Evolutionary conservation across 169 alveolate species (phyloP), one percentile per base, ranked within the genome.

Genomic region (Plasmodium gonderi): DNA sequence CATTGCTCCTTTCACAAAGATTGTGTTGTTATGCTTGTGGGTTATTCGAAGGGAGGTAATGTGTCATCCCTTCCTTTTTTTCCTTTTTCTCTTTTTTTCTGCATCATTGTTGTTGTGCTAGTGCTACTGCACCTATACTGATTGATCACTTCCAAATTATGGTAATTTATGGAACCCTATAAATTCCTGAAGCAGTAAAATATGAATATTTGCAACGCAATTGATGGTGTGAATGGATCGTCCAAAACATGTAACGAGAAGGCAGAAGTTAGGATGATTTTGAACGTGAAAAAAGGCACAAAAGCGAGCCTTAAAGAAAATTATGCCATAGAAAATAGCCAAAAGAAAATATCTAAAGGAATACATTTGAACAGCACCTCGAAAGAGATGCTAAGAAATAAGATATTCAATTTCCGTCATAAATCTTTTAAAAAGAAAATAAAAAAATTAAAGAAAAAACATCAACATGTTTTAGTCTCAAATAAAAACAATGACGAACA

Each of bases 381-480:
- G 20, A 80, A 65, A 65, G 64, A 60, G 7, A 80, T 23, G 47
- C 3, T 45, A 80, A 80, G 29, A 14, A 42, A 40, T 67, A 80
- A 38, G 45, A 65, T 17, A 20, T 44, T 64, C 36, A 49, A 79
- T 79, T 80, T 29, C 33, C 4, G 72, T 65, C 45, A 23, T 78
- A 78, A 44, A 47, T 12, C 40, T 14, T 26, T 78, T 17, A 42
- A 80, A 80, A 80, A 3, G 54, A 78, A 78, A 78, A 80, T 40
- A 80, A 65, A 80, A 80, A 80, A 40, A 65, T n/a, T 64, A 38
- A 80, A 14, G 33, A 64, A 47, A 23, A 80, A 80, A 54, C 40
- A 31, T 78, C 45, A 78, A 78, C 42, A 20, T 51, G 7, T 33
- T 49, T 20, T 36, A 26, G 26, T n/a, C 40, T 29, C 26, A 60